Evolutionary conservation across 352 stramenopile genomes (phyloP), one percentile per base, ranked within the genome.

Genomic region (Phytophthora pini): DNA sequence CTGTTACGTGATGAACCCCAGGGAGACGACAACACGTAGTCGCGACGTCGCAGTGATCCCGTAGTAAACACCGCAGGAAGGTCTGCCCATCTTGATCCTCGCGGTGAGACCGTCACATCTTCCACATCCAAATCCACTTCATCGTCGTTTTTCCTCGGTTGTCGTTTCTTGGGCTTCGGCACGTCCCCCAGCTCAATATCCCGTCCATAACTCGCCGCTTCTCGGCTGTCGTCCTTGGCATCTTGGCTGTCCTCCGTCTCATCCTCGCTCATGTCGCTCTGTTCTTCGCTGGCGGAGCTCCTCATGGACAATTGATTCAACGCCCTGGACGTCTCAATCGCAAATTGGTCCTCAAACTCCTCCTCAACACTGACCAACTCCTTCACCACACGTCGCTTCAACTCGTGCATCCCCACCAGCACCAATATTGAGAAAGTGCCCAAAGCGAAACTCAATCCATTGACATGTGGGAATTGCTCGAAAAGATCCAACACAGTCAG

Each of bases 401-500:
- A 31, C 47, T 68, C 56, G 22, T 80, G 73, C 65, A 79, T 80
- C 1, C 68, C 29, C n/a, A 73, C 56, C 2, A 93, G 60, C n/a
- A 93, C 67, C 0, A 74, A 32, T 20, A 90, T 75, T 1, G 75
- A 88, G 24, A 86, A 58, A 0, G 76, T 10, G 0, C 84, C 84
- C 1, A 93, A 64, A 10, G 52, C 29, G 12, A 91, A 75, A 46
- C 82, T 90, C 49, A 85, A 62, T 6, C 29, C 36, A 41, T 93
- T 93, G 2, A 80, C 72, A 5, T 89, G 61, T 1, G 71, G 60
- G n/a, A 88, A 51, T 13, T 83, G 61, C 9, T 61, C 52, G 10
- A 84, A 43, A 20, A 93, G 70, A 51, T 91, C 82, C 24, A 84
- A 43, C 12, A 87, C 54, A 1, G 80, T 90, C 13, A 90, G 71